phyloP scores from a whole-genome alignment of 2,329 filamentous ascomycete genomes.

The Cytospora mali region DNA sequence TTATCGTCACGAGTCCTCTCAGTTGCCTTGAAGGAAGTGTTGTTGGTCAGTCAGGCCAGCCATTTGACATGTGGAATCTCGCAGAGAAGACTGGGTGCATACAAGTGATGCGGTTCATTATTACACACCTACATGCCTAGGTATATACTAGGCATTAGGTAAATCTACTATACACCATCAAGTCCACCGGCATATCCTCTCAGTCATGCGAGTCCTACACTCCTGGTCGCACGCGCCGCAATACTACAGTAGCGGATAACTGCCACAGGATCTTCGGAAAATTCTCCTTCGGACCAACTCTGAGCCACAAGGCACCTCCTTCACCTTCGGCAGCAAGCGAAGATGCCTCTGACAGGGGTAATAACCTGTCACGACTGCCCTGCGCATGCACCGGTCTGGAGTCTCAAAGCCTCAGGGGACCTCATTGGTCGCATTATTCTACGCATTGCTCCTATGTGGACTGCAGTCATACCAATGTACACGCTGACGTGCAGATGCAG shows the following conservation, averaged over 20 bases:
- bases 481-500: constrained; percentile 18
- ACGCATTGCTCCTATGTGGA: constrained; percentile 9
- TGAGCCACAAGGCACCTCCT: constrained; percentile 8
- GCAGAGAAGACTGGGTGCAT: not conserved
- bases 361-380: constrained; percentile 8
- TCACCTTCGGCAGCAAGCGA: constrained; percentile 5
- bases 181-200: constrained; percentile 5
- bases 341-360: constrained; percentile 9
- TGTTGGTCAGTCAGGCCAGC: not conserved
- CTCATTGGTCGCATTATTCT: constrained; percentile 8
- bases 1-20: too few relatives aligned
- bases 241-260: constrained; percentile 9
- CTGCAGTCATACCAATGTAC: constrained; percentile 18
- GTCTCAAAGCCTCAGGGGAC: not conserved
- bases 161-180: constrained; percentile 3
- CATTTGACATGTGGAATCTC: not conserved
- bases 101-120: too few relatives aligned
- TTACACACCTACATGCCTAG: too few relatives aligned
- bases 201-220: constrained; percentile 19
- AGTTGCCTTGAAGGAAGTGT: too few relatives aligned
- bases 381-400: constrained; percentile 1
- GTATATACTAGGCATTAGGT: too few relatives aligned
- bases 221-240: constrained; percentile 6
- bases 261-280: constrained; percentile 11
- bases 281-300: constrained; percentile 5